Evolutionary conservation across 2,329 filamentous ascomycete genomes (phyloP).

Genomic region (Aspergillus sp.): DNA sequence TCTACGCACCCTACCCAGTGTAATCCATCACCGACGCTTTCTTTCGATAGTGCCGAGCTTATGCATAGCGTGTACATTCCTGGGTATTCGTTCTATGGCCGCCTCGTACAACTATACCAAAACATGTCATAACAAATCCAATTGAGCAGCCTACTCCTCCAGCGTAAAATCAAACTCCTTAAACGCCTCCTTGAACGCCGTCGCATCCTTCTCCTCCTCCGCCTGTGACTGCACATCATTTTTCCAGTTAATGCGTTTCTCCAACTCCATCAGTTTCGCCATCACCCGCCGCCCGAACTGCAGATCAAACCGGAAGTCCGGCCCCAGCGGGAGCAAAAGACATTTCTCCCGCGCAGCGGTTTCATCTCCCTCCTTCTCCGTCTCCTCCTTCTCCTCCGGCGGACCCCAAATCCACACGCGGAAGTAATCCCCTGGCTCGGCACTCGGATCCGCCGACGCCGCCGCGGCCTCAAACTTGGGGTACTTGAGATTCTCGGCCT

Average conservation of each 20-base stretch:
- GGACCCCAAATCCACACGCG: conserved; percentile 72
- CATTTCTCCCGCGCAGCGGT: conserved; percentile 52
- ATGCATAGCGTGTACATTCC: too few species aligned
- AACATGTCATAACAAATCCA: too few species aligned
- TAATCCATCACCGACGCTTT: too few species aligned
- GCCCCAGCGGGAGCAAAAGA: conserved; percentile 70
- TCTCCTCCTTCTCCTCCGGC: conserved; percentile 3
- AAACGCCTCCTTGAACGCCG: conserved; percentile 77
- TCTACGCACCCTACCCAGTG: too few species aligned
- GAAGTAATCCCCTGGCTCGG: conserved; percentile 64
- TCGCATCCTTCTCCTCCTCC: conserved; percentile 76
- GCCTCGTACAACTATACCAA: too few species aligned
- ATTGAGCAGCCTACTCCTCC: conserved; percentile 20
- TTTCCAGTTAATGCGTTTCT: conserved; percentile 78
- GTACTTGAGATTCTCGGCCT: conserved; percentile 72
- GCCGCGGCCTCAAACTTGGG: conserved; percentile 48
- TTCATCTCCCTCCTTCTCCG: conserved; percentile 5
- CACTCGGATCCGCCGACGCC: conserved; percentile 37
- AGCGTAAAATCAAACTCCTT: conserved; percentile 81
- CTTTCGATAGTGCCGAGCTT: too few species aligned
- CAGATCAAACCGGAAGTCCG: conserved; percentile 75
- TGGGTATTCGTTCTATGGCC: too few species aligned
- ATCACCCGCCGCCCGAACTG: conserved; percentile 87
- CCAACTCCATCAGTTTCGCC: conserved; percentile 79
- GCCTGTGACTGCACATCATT: conserved; percentile 73